These are phyloP conservation scores for Xerocomus potaroensis DNA, from an alignment of 768 basidiomycete species.

Conservation along the genomic window DNA sequence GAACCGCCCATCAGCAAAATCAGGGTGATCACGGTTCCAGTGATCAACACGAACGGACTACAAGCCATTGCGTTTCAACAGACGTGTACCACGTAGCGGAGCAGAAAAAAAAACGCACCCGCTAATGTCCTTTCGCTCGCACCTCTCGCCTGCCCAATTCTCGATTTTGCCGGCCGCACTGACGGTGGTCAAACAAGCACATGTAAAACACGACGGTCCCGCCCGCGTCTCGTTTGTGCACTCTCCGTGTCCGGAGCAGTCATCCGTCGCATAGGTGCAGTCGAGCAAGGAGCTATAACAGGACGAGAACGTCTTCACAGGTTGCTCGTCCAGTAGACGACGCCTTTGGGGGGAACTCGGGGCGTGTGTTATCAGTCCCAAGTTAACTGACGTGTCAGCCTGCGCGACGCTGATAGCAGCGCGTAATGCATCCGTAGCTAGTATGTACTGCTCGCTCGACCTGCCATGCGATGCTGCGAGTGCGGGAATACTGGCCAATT, in stretches of 20 bases:
- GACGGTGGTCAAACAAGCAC: constrained; percentile 45
- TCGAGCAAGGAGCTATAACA: constrained; percentile 54
- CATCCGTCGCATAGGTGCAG: constrained; percentile 58
- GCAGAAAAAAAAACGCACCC: constrained; percentile 46
- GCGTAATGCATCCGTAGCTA: constrained; percentile 44
- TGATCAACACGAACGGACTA: constrained; percentile 72
- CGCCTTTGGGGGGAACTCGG: constrained; percentile 37
- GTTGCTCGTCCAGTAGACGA: constrained; percentile 41
- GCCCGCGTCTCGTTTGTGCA: constrained; percentile 60
- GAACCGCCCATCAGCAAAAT: constrained; percentile 65
- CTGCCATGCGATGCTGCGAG: constrained; percentile 45
- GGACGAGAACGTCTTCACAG: constrained; percentile 54
- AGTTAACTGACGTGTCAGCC: constrained; percentile 34
- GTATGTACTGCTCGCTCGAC: constrained; percentile 51
- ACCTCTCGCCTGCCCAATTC: constrained; percentile 70
- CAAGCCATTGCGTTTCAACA: not conserved
- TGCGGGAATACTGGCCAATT: constrained; percentile 47
- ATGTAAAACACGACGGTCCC: constrained; percentile 49
- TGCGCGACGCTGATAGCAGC: constrained; percentile 44
- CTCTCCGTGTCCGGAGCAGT: constrained; percentile 67
- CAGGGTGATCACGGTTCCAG: constrained; percentile 63
- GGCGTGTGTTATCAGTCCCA: constrained; percentile 53
- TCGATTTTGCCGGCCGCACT: constrained; percentile 52
- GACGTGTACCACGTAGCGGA: not conserved
- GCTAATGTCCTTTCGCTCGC: constrained; percentile 78